Evolutionary conservation across 23 red algal species (phyloP).

Genomic region (Pyropia yezoensis): DNA sequence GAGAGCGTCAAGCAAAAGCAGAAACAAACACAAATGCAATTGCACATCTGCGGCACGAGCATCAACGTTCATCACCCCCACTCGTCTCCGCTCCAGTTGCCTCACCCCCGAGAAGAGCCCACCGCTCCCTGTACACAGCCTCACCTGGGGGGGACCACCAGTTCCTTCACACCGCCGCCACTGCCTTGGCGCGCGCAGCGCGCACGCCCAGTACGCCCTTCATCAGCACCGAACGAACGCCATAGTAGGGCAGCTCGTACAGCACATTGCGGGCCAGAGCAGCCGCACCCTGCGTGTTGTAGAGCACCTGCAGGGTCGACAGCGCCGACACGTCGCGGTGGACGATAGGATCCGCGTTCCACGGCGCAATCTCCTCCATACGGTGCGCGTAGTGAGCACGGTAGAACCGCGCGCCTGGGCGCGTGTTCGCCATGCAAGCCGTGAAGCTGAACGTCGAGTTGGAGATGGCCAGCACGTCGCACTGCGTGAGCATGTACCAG

Average conservation of each 20-base stretch:
- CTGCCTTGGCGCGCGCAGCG: constrained; percentile 7
- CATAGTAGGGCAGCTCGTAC: constrained; percentile 87
- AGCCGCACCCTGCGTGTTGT: constrained; percentile 78
- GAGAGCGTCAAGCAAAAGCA: too few relatives aligned
- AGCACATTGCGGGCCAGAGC: constrained; percentile 76
- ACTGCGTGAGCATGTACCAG: constrained; percentile 91
- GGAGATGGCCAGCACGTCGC: constrained; percentile 93
- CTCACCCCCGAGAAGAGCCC: too few relatives aligned
- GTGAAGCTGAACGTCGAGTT: constrained; percentile 98
- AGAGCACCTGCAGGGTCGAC: constrained; percentile 78
- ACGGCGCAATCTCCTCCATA: constrained; percentile 79
- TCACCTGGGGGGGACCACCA: too few relatives aligned
- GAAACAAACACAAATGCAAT: too few relatives aligned
- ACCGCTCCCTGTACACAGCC: too few relatives aligned
- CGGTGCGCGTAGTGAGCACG: constrained; percentile 79
- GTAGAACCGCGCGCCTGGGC: constrained; percentile 65
- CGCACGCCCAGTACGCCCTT: constrained; percentile 61
- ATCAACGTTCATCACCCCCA: too few relatives aligned
- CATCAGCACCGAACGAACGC: constrained; percentile 76
- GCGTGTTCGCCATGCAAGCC: constrained; percentile 80
- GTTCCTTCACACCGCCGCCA: constrained; percentile 5
- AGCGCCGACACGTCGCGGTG: constrained; percentile 52
- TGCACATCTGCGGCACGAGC: too few relatives aligned
- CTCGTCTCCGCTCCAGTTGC: too few relatives aligned
- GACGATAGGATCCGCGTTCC: constrained; percentile 87